Evolutionary conservation across 1,284 basidiomycete genomes (phyloP), one percentile per base, ranked within the genome.

Genomic region (Golubevia pallescens): DNA sequence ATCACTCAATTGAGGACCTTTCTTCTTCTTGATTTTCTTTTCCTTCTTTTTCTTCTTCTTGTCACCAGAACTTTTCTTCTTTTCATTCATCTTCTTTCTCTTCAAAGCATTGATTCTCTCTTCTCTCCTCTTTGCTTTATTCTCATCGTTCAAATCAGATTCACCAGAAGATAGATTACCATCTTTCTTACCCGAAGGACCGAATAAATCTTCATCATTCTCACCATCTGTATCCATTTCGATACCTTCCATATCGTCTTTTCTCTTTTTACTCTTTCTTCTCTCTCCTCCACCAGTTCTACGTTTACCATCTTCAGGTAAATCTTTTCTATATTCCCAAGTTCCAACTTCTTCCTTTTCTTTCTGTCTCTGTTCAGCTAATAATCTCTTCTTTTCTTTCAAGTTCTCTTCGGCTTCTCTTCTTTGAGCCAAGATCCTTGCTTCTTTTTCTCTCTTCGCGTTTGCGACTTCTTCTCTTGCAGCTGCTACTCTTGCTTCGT

Each of bases 401-500:
- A 65, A 16, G 20, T 56, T 59, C 57, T 70, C 71, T 68, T 74
- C 68, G 64, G 71, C 70, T 74, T 70, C 55, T 77, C 81, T 57
- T 78, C 78, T n/a, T 70, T 71, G 57, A 69, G 69, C 19, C 70
- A 66, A 10, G 69, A 66, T 61, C 73, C 74, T 57, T 74, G 69
- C 57, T 76, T 74, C 23, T 79, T 73, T 55, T 65, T 42, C 56
- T 72, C 66, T 38, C 34, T 38, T 38, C 3, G 34, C 34, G 10
- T 4, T 10, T 38, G 34, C 34, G 3, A 38, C 56, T 78, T 77
- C 60, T 78, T 75, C 52, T 75, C 79, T 20, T 65, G 61, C 28
- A 77, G 74, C 58, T 71, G 74, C 4, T 58, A 71, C 75, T n/a
- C 63, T 24, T 14, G 48, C 66, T 57, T 79, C 79, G 69, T 78